Conservation (phyloP, 352 stramenopile species). For the Pythium phragmiticola region DNA sequence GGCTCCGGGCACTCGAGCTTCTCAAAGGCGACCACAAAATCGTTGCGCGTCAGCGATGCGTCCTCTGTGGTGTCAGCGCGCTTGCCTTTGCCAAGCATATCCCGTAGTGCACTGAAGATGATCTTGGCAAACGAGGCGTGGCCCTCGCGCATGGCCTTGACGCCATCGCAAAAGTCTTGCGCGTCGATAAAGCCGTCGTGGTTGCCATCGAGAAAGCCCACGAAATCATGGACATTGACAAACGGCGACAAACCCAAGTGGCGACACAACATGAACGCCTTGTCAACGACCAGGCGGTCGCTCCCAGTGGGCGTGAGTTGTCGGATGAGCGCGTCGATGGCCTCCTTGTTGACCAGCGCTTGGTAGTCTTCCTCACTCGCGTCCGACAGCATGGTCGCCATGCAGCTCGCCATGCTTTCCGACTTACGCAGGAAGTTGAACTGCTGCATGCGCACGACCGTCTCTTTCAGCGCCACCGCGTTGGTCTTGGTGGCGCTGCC, state of each 20-base stretch:
- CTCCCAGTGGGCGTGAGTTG: slow-evolving; percentile 55
- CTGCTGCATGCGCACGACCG: slow-evolving; percentile 58
- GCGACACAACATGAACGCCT: slow-evolving; percentile 50
- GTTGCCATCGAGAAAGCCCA: slow-evolving; percentile 64
- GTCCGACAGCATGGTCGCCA: slow-evolving; percentile 55
- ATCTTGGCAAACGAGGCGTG: slow-evolving; percentile 59
- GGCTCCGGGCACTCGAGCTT: slow-evolving; percentile 61
- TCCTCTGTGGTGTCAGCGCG: background rate
- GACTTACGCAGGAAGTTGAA: slow-evolving; percentile 83
- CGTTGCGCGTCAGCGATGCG: slow-evolving; percentile 13
- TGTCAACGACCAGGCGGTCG: slow-evolving; percentile 42
- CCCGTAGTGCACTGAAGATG: slow-evolving; percentile 57
- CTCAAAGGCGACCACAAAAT: slow-evolving; percentile 54
- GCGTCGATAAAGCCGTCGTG: slow-evolving; percentile 74
- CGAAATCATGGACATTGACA: slow-evolving; percentile 60
- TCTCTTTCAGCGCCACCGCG: slow-evolving; percentile 31
- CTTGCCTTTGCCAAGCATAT: slow-evolving; percentile 39
- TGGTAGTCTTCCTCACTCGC: slow-evolving; percentile 56
- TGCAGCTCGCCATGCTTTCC: slow-evolving; percentile 69
- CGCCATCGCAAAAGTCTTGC: slow-evolving; percentile 61
- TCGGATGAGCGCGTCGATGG: slow-evolving; percentile 66
- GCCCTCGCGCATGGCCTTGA: slow-evolving; percentile 55
- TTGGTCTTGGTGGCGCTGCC: slow-evolving; percentile 15
- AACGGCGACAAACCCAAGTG: slow-evolving; percentile 62
- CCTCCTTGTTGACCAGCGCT: slow-evolving; percentile 50